Evolutionary conservation across 805 yeast species (phyloP), one percentile per base, ranked within the genome.

Genomic region (Metschnikowia borealis): DNA sequence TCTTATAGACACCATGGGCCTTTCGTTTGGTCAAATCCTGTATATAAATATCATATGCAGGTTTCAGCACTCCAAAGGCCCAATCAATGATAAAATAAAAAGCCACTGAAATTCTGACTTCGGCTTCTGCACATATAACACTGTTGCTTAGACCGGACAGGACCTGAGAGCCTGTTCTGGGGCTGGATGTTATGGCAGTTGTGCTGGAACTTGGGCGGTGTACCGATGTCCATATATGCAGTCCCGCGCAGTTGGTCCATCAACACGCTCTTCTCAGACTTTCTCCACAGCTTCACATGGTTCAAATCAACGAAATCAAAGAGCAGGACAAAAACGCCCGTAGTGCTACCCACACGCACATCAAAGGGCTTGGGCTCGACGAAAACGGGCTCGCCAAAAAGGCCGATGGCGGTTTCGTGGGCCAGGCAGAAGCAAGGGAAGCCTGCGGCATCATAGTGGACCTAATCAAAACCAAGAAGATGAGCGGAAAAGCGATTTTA

Each of bases 401-500:
- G 43, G 80, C 85, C 37, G 96, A 91, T 62, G 96, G 94, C 47
- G 98, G 98, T 20, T 85, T 85, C 68, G 88, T 85, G 47, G 94
- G 91, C 48, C 94, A 86, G 66, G 68, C 73, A 32, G 77, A 74
- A 49, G 94, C 94, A 17, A 76, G 94, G 68, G 91, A 85, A 70
- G 98, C 97, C 0, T 90, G 96, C 64, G 99, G 99, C 56, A 85
- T 94, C 48, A 81, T 94, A 55, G 96, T 92, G 37, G 97, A 94
- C 69, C 77, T 94, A 70, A 89, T 94, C 72, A 91, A 90, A 70
- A 84, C 88, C 32, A 89, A 89, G 62, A 89, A 85, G 68, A 87
- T 94, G 85, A 86, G 96, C 46, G 99, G 99, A 29, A 87, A 92
- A 63, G 98, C 97, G n/a, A 83, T 94, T 46, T 71, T 94, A 53